Evolutionary conservation across 352 stramenopile species (phyloP).

Genomic region (Phytophthora pistaciae): DNA sequence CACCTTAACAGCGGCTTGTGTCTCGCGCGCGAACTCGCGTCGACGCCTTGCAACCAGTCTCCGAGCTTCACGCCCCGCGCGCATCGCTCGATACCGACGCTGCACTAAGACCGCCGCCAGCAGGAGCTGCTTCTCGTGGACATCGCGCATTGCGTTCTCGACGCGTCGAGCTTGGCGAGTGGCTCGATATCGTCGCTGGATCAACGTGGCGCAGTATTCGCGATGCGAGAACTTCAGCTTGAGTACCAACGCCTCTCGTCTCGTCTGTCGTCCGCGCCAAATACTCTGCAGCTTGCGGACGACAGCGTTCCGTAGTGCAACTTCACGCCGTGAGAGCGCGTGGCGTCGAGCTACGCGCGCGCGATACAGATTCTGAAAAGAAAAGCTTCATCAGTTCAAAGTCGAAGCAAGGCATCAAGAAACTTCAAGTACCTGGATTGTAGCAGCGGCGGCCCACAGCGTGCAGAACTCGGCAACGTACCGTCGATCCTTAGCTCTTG

Average conservation of each 20-base stretch:
- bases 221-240: slow-evolving; percentile 54
- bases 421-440: slow-evolving; percentile 52
- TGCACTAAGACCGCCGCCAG: slow-evolving; percentile 60
- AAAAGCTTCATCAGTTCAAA: not conserved
- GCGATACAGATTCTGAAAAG: slow-evolving; percentile 68
- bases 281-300: slow-evolving; percentile 68
- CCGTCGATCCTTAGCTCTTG: slow-evolving; percentile 71
- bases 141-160: slow-evolving; percentile 43
- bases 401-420: not conserved
- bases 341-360: slow-evolving; percentile 45
- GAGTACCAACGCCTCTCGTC: slow-evolving; percentile 55
- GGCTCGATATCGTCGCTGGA: slow-evolving; percentile 75
- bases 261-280: slow-evolving; percentile 63
- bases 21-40: slow-evolving; percentile 46
- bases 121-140: slow-evolving; percentile 59
- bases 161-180: slow-evolving; percentile 40
- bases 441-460: slow-evolving; percentile 64
- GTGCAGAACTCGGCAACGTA: slow-evolving; percentile 67
- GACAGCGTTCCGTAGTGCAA: slow-evolving; percentile 49
- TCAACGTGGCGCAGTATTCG: slow-evolving; percentile 65
- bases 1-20: slow-evolving; percentile 51
- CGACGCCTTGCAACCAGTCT: slow-evolving; percentile 44
- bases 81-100: slow-evolving; percentile 63
- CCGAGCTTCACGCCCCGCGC: slow-evolving; percentile 48
- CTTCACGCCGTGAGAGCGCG: slow-evolving; percentile 44